Percentiles rank a stretch among this genome's conserved stretches.
Conservation (phyloP, 108 stramenopile genomes). For the Skeletonema menzelii region DNA sequence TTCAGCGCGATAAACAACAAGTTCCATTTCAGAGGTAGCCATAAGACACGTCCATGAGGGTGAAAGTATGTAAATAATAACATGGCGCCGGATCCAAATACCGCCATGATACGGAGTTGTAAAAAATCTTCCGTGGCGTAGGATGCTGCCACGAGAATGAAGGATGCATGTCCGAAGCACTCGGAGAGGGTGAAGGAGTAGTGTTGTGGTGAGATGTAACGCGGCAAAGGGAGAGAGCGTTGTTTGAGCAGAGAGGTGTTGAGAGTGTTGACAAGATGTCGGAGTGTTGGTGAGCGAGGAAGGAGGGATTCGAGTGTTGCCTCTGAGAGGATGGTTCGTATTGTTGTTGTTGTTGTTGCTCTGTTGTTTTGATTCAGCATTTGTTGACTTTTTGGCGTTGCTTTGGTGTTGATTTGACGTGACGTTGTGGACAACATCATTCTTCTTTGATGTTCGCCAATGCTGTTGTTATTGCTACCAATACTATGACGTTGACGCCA, state of each 20-base stretch:
- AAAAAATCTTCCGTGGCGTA: constrained; percentile 82
- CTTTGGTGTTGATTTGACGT: not conserved
- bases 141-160: constrained; percentile 78
- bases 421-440: not conserved
- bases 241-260: constrained; percentile 51
- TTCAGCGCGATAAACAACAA: constrained; percentile 78
- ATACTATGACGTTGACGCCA: not conserved
- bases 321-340: constrained; percentile 11
- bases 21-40: constrained; percentile 90
- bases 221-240: constrained; percentile 69
- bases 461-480: not conserved
- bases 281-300: constrained; percentile 8
- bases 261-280: constrained; percentile 11
- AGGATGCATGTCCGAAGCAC: constrained; percentile 73
- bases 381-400: not conserved
- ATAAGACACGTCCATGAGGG: constrained; percentile 83
- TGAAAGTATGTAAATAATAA: constrained; percentile 87
- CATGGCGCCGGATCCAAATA: constrained; percentile 75
- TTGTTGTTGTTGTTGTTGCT: constrained; percentile 15
- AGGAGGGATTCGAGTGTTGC: constrained; percentile 9
- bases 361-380: not conserved
- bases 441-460: not conserved
- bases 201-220: constrained; percentile 76
- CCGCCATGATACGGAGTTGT: constrained; percentile 72
- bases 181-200: constrained; percentile 70